Base-by-base conservation (phyloP, 805 yeast genomes). In the Tetrapisispora iriomotensis region DNA sequence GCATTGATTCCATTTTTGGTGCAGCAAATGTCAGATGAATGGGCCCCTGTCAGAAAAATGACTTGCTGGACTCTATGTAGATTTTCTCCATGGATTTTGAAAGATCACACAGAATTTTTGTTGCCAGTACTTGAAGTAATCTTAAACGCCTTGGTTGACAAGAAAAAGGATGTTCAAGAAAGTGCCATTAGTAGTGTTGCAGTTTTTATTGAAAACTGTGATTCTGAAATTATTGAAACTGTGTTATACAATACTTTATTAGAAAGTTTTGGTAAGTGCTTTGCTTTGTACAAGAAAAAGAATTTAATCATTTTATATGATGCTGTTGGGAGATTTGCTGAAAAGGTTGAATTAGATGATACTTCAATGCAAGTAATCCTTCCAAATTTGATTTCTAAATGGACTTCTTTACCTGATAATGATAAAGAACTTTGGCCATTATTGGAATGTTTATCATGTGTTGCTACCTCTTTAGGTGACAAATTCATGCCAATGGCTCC, bases 41-140 rank as follows among this genome's bases (percentile, higher is more conserved):
- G 87, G 61, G 79, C 95, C 8, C 74, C 94, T 17, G 94, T 92
- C 4, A 72, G 97, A 48, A 94, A 86, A 60, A 92, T 92, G 38
- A 67, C 95, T 0, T 90, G 97, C 65, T 92, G 98, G 98, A 84
- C 97, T 0, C 64, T 92, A 34, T 81, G 95, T 32, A 71, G 97
- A 40, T 92, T 81, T 57, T 73, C 92, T 0, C 53, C 72, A 3
- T 87, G 96, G 95, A 80, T 90, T 18, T 74, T 84, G 36, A 68
- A 70, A 5, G 85, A 82, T 54, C 82, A 74, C 55, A 71, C 86
- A 8, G 71, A 66, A 45, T 82, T 81, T 51, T 80, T 83, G 55
- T 66, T 72, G 41, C 92, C 92, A 5, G 85, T 92, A 0, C 70
- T 92, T 43, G 78, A 82, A 50, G 74, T 92, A 2, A 71, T 92